Evolutionary conservation across 2,329 filamentous ascomycete species (phyloP), one percentile per base, ranked within the genome.

Genomic region (Colletotrichum tropicicola): DNA sequence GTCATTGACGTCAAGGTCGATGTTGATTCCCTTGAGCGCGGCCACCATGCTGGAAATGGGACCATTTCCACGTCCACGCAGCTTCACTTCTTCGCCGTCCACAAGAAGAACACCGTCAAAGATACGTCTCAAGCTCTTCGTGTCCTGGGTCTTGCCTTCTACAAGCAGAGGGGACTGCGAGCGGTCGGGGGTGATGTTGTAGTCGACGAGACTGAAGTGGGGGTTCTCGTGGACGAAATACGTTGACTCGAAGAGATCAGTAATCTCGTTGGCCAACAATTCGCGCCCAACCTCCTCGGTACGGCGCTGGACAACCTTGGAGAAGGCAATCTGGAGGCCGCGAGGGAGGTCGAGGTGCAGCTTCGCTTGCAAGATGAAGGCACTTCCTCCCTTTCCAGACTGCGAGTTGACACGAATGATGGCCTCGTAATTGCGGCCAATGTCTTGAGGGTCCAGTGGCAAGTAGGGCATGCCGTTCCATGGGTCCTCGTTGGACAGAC

Each of bases 331-430:
- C 79, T 98, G 95, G 54, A 98, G 87, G 56, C 94, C 94, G 68
- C 96, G 92, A 15, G 96, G 96, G 54, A 98, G 88, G 77, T 98
- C 96, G 73, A 98, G 91, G 74, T 96, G 89, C 67, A 98, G 88
- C 73, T 93, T 91, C 15, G 71, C 92, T n/a, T 43, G 91, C 75
- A 94, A 90, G 75, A 98, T 94, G 75, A 98, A 98, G 53, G 95
- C 94, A 65, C 93, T 91, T 71, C 96, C 96, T 67, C 95, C 95
- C 82, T 99, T 98, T 69, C 95, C 95, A 72, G 89, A 93, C 78
- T 98, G 95, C 17, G 93, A 97, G 84, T 98, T 99, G 86, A 98
- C 95, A 65, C 95, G 92, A 75, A 98, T 98, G 75, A 98, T 92
- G 64, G 95, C 95, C 80, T 98, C 94, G 86, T 98, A 98, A n/a